phyloP scores from a whole-genome alignment of 139 green algal species.

The Picochlorum sp. region DNA sequence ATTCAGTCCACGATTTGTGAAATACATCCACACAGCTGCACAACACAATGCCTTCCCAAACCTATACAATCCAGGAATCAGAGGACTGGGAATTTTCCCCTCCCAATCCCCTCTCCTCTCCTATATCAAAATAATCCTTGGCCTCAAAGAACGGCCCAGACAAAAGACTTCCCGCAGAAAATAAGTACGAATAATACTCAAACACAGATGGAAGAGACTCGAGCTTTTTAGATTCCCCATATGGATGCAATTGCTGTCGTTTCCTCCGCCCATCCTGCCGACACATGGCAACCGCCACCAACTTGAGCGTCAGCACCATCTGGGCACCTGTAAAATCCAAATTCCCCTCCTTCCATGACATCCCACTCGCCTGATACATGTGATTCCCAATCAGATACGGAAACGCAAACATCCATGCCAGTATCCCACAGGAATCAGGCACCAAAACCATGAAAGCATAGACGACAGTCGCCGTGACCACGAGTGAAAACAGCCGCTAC shows the following conservation, averaged over 20 bases:
- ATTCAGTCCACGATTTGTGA: neutral
- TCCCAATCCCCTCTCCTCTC: slow-evolving; percentile 34
- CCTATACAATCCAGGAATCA: slow-evolving; percentile 26
- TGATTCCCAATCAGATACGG: slow-evolving; percentile 73
- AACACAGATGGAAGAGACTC: slow-evolving; percentile 41
- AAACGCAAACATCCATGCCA: slow-evolving; percentile 65
- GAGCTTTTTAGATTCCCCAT: slow-evolving; percentile 24
- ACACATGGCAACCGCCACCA: slow-evolving; percentile 60
- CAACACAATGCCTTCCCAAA: slow-evolving; percentile 40
- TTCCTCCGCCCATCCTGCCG: slow-evolving; percentile 6
- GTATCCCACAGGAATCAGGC: slow-evolving; percentile 37
- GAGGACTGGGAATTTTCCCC: slow-evolving; percentile 10
- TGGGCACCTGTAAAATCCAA: slow-evolving; percentile 71
- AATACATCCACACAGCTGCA: slow-evolving; percentile 28
- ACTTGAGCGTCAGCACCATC: slow-evolving; percentile 81
- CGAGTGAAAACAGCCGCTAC: slow-evolving; percentile 45
- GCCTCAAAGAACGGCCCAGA: slow-evolving; percentile 73
- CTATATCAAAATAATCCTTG: slow-evolving; percentile 62
- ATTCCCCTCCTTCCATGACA: slow-evolving; percentile 63
- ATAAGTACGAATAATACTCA: slow-evolving; percentile 65
- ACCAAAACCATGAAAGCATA: slow-evolving; percentile 55
- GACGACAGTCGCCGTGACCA: slow-evolving; percentile 28
- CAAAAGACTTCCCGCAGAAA: slow-evolving; percentile 72
- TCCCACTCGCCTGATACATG: slow-evolving; percentile 57
- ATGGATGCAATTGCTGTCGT: neutral